phyloP scores from a whole-genome alignment of 768 basidiomycete genomes.

The Leucosporidium yakuticum region DNA sequence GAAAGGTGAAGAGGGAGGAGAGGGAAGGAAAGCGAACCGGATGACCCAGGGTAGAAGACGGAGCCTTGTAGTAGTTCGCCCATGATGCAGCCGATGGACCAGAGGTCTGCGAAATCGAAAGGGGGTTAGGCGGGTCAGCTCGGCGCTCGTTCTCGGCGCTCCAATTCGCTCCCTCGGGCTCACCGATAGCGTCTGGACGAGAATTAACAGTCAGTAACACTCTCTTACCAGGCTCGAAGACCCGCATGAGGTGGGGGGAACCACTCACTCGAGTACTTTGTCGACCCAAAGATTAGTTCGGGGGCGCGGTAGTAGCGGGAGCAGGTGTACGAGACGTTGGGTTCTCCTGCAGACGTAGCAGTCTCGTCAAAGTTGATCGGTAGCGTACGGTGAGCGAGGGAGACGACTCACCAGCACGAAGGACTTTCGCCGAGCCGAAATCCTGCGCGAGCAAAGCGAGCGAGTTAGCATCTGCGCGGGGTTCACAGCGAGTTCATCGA shows the following conservation, averaged over 20 bases:
- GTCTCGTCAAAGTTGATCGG: no score
- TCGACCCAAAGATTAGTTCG: constrained; percentile 97
- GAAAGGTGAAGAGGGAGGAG: not conserved
- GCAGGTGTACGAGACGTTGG: constrained; percentile 98
- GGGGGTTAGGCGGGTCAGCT: no score
- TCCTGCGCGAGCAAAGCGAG: constrained; percentile 62
- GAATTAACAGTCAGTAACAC: no score
- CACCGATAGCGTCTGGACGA: not conserved
- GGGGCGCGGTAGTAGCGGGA: constrained; percentile 94
- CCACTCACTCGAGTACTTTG: constrained; percentile 88
- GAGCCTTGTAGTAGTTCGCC: constrained; percentile 97
- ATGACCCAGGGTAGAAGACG: constrained; percentile 92
- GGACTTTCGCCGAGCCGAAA: constrained; percentile 97
- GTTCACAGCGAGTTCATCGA: no score
- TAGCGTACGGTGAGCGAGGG: no score
- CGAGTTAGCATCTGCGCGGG: no score
- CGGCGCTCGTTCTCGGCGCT: not conserved
- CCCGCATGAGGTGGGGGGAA: no score
- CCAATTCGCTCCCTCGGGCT: not conserved
- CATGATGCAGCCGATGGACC: constrained; percentile 99
- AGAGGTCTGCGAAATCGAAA: constrained; percentile 61
- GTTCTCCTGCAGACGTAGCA: constrained; percentile 51
- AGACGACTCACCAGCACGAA: constrained; percentile 69
- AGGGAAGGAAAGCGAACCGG: constrained; percentile 44
- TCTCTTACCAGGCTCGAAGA: no score